A percentile compares a stretch with the other conserved stretches of the same genome.
phyloP scores from a whole-genome alignment of 305 asterid genomes.

The Fraxinus angustifolia region DNA sequence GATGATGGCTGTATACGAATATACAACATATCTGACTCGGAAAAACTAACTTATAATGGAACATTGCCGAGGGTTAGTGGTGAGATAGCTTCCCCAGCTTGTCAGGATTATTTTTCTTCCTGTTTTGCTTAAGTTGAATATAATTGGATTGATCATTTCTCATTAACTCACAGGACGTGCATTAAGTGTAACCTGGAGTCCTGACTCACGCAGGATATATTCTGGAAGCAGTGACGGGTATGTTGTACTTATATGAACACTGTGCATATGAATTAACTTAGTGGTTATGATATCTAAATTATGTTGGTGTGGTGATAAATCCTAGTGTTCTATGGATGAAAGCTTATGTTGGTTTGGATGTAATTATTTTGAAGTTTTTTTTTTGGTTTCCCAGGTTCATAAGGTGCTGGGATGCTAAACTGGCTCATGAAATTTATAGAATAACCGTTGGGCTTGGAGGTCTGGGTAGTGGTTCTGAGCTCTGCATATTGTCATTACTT shows the following conservation, averaged over 20 bases:
- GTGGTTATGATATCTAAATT: not conserved
- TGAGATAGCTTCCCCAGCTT: constrained; percentile 51
- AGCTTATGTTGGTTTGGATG: not conserved
- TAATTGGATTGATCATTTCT: constrained; percentile 4
- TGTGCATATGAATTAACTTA: not conserved
- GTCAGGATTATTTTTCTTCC: not conserved
- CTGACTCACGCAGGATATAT: constrained; percentile 67
- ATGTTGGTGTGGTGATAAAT: not conserved
- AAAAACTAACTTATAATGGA: constrained; percentile 48
- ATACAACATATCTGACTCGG: constrained; percentile 48
- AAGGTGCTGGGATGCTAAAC: constrained; percentile 88
- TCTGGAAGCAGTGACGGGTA: constrained; percentile 97
- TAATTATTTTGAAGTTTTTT: not conserved
- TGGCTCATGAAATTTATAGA: constrained; percentile 67
- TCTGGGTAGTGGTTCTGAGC: constrained; percentile 60
- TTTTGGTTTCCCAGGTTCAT: constrained; percentile 50
- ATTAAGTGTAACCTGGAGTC: constrained; percentile 84
- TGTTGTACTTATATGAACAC: constrained; percentile 16
- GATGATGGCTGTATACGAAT: constrained; percentile 98
- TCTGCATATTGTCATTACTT: constrained; percentile 90
- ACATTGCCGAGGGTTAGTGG: constrained; percentile 84
- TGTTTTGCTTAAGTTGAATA: not conserved
- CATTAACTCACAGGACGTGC: constrained; percentile 50
- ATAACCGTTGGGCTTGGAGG: constrained; percentile 86
- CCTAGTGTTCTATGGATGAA: not conserved